A percentile compares a stretch with the other conserved stretches of the same genome.
These are phyloP conservation scores for Chlorella variabilis DNA, from an alignment of 163 green algal species.

Conservation along the genomic window DNA sequence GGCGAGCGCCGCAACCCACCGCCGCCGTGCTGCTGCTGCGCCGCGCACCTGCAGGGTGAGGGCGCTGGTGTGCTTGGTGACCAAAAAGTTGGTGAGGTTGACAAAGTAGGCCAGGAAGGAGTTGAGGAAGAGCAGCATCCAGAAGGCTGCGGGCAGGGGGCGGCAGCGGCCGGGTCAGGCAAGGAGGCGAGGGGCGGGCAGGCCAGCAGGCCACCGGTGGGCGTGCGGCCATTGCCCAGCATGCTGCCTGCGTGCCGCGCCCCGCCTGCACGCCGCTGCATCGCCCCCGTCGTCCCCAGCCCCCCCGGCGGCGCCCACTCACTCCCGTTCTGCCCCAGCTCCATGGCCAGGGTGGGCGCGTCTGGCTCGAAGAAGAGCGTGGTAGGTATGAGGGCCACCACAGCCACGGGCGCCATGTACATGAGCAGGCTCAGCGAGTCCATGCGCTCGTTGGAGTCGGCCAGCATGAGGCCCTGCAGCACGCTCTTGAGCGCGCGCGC, in stretches of 20 bases:
- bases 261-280: too few relatives aligned
- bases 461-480: conserved; percentile 74
- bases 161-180: too few relatives aligned
- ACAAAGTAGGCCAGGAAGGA: conserved; percentile 91
- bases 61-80: conserved; percentile 95
- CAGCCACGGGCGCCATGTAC: conserved; percentile 89
- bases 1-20: too few relatives aligned
- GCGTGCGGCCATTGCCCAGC: background rate
- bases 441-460: conserved; percentile 86
- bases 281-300: background rate
- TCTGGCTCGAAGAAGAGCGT: conserved; percentile 68
- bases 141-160: conserved; percentile 61
- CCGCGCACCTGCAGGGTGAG: conserved; percentile 89
- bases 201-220: background rate
- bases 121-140: conserved; percentile 84
- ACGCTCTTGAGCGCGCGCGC: conserved; percentile 87
- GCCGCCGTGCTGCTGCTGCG: too few relatives aligned
- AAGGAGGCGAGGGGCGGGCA: too few relatives aligned
- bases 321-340: conserved; percentile 30
- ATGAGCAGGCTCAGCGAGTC: conserved; percentile 92
- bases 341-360: conserved; percentile 35
- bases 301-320: background rate
- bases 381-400: conserved; percentile 67
- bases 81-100: conserved; percentile 98
- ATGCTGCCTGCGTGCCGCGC: too few relatives aligned